These are phyloP conservation scores for Pyrrhoderma noxium DNA, from an alignment of 1,284 basidiomycete genomes.

Conservation along the genomic window DNA sequence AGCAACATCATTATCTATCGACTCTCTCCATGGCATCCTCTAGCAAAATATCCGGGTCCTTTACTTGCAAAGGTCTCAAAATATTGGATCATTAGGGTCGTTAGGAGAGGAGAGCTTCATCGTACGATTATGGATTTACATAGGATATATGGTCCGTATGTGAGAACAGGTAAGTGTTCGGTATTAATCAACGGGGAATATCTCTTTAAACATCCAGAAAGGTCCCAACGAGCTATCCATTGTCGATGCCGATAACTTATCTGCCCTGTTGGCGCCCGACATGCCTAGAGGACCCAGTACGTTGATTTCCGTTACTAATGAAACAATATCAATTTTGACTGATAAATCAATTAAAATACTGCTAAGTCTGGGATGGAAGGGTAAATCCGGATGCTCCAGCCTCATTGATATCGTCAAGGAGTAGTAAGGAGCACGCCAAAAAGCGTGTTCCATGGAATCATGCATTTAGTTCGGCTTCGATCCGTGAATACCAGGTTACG, in stretches of 20 bases:
- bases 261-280: constrained; percentile 25
- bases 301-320: background rate
- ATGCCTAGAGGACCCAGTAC: constrained; percentile 30
- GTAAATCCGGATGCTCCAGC: constrained; percentile 9
- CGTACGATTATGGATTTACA: constrained; percentile 17
- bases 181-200: background rate
- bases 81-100: constrained; percentile 17
- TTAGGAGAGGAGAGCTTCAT: constrained; percentile 14
- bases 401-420: constrained; percentile 20
- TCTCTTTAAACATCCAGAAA: constrained; percentile 7
- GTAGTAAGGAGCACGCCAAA: constrained; percentile 31
- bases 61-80: constrained; percentile 20
- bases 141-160: constrained; percentile 18
- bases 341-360: constrained; percentile 18
- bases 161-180: constrained; percentile 20
- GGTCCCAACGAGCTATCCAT: constrained; percentile 33
- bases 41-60: constrained; percentile 23
- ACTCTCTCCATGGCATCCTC: constrained; percentile 24
- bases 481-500: constrained; percentile 35
- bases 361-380: constrained; percentile 15
- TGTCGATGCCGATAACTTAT: constrained; percentile 25
- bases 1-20: constrained; percentile 19
- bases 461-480: constrained; percentile 33
- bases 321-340: background rate
- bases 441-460: constrained; percentile 37